Conservation (phyloP, 257 asterid genomes). For the Solanum peruvianum region DNA sequence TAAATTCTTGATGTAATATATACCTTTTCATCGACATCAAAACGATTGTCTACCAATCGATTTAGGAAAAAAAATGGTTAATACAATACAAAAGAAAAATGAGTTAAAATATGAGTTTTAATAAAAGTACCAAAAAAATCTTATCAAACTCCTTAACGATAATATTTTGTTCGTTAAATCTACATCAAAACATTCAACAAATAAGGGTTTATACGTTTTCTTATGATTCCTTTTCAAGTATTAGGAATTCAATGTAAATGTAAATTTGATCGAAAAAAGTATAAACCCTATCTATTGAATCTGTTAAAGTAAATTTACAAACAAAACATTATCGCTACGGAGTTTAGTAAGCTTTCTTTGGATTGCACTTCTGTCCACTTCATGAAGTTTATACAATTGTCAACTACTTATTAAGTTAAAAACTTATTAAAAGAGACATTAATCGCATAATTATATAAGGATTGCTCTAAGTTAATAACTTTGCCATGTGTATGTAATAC, state of each 20-base stretch:
- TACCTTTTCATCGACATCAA: no score
- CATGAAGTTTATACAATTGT: background rate
- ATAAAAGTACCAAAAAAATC: background rate
- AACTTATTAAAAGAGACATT: background rate
- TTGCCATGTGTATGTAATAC: background rate
- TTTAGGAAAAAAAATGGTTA: no score
- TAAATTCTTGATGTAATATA: background rate
- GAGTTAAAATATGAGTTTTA: background rate
- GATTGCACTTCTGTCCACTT: no score
- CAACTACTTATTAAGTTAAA: no score
- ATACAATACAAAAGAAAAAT: no score
- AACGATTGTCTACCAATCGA: background rate
- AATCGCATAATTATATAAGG: background rate
- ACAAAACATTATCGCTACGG: background rate
- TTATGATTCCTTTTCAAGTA: background rate
- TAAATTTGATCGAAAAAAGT: no score
- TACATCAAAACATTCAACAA: background rate
- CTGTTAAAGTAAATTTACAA: no score
- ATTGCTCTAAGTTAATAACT: no score
- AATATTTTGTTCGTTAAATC: no score
- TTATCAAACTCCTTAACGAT: background rate
- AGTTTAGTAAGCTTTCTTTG: background rate
- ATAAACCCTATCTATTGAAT: background rate
- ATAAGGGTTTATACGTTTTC: no score
- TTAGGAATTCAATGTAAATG: no score